phyloP scores from a whole-genome alignment of 2,329 filamentous ascomycete species.

The Ophiosphaerella korrae region DNA sequence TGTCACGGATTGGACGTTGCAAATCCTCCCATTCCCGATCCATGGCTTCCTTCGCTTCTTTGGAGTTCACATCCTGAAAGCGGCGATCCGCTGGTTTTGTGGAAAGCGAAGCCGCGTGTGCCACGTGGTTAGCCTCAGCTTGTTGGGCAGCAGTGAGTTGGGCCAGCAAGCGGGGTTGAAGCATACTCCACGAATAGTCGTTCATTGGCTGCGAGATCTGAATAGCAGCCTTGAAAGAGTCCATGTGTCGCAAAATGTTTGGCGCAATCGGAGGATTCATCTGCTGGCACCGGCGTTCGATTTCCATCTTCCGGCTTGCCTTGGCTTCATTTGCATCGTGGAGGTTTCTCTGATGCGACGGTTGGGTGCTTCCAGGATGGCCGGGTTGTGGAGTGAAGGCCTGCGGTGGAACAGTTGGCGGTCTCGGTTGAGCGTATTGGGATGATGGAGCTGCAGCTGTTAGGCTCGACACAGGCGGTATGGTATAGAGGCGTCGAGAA shows the following conservation, averaged over 20 bases:
- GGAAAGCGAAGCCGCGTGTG: slow-evolving; percentile 51
- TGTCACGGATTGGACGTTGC: slow-evolving; percentile 69
- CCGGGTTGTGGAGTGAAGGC: slow-evolving; percentile 37
- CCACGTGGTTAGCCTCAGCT: slow-evolving; percentile 57
- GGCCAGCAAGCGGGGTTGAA: slow-evolving; percentile 69
- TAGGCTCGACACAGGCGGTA: slow-evolving; percentile 33
- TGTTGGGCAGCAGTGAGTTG: slow-evolving; percentile 70
- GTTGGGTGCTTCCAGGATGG: slow-evolving; percentile 28
- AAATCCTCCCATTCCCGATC: slow-evolving; percentile 74
- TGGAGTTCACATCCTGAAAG: slow-evolving; percentile 55
- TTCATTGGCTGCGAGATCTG: slow-evolving; percentile 71
- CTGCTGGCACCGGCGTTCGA: slow-evolving; percentile 70
- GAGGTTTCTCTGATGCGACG: slow-evolving; percentile 57
- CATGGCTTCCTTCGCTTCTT: slow-evolving; percentile 62
- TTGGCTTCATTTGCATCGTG: slow-evolving; percentile 69
- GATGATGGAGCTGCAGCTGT: slow-evolving; percentile 36
- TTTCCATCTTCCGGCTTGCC: slow-evolving; percentile 68
- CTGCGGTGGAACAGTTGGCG: slow-evolving; percentile 42
- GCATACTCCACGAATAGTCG: slow-evolving; percentile 70
- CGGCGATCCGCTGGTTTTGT: slow-evolving; percentile 55
- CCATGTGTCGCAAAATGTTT: slow-evolving; percentile 69
- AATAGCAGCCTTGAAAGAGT: slow-evolving; percentile 74
- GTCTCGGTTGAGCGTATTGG: slow-evolving; percentile 36
- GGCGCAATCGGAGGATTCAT: slow-evolving; percentile 69
- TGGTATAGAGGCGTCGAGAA: slow-evolving; percentile 23